Evolutionary conservation across 106 monocot species (phyloP).

Genomic region (Phalaenopsis equestris): DNA sequence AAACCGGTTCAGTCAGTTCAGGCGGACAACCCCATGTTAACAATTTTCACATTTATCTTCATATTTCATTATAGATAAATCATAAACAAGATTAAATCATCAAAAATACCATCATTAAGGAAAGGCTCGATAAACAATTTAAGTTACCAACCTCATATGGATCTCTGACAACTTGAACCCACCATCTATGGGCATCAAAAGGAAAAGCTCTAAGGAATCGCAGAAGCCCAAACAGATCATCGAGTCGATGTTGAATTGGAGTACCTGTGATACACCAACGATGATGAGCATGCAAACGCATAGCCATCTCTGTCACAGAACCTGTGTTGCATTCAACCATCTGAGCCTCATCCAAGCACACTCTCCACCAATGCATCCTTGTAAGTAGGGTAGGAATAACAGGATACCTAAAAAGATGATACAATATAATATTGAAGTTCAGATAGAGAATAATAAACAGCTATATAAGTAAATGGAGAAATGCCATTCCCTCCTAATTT

Average conservation of each 20-base stretch:
- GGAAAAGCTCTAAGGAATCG: slow-evolving; percentile 71
- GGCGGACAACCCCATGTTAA: background rate
- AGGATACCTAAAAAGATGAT: slow-evolving; percentile 62
- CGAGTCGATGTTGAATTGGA: slow-evolving; percentile 80
- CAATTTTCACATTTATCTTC: background rate
- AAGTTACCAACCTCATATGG: slow-evolving; percentile 77
- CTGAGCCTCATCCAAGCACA: slow-evolving; percentile 98
- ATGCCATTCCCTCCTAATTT: background rate
- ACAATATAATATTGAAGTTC: background rate
- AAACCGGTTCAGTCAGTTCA: too few relatives aligned
- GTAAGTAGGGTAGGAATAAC: slow-evolving; percentile 85
- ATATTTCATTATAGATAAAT: background rate
- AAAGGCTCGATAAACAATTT: background rate
- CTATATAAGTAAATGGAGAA: background rate
- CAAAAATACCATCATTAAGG: background rate
- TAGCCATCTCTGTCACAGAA: slow-evolving; percentile 93
- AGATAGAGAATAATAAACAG: background rate
- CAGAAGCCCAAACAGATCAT: slow-evolving; percentile 92
- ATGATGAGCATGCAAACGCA: slow-evolving; percentile 67
- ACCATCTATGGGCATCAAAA: slow-evolving; percentile 82
- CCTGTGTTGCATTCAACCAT: slow-evolving; percentile 91
- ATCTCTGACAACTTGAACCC: slow-evolving; percentile 86
- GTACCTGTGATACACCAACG: slow-evolving; percentile 97
- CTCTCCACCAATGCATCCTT: slow-evolving; percentile 90
- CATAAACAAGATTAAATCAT: background rate